Conservation (phyloP, 306 rosid genomes). For the Trifolium repens region DNA sequence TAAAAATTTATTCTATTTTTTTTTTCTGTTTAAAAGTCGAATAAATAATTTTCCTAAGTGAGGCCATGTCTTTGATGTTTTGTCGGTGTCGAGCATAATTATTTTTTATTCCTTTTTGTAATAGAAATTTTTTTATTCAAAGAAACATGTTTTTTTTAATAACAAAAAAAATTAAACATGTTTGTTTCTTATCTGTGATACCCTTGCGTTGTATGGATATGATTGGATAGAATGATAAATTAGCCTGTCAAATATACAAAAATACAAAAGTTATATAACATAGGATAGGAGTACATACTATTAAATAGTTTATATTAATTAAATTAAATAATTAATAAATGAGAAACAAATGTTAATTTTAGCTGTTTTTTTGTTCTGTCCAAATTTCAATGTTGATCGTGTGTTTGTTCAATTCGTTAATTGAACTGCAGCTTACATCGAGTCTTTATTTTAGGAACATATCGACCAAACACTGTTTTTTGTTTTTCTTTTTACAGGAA, state of each 20-base stretch:
- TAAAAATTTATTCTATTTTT: not conserved
- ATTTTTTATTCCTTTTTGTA: not conserved
- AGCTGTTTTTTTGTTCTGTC: not conserved
- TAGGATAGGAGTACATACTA: too few species aligned
- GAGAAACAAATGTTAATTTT: not conserved
- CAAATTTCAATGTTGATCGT: not conserved
- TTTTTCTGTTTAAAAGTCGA: not conserved
- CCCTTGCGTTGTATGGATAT: not conserved
- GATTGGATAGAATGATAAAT: not conserved
- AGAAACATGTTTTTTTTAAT: too few species aligned
- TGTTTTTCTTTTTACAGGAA: not conserved
- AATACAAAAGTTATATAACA: not conserved
- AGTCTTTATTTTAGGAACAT: slow-evolving; percentile 10
- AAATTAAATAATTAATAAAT: not conserved
- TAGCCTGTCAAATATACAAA: not conserved
- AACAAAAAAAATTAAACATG: not conserved
- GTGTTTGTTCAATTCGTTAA: not conserved
- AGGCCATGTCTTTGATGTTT: slow-evolving; percentile 1
- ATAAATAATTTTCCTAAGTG: not conserved
- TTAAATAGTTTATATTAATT: not conserved
- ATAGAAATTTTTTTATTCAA: too few species aligned
- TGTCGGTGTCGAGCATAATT: not conserved
- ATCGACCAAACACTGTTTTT: not conserved
- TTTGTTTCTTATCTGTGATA: not conserved
- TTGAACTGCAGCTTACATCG: not conserved